Base-by-base conservation (phyloP, 805 yeast species). In the Nakazawaea ernobii region DNA sequence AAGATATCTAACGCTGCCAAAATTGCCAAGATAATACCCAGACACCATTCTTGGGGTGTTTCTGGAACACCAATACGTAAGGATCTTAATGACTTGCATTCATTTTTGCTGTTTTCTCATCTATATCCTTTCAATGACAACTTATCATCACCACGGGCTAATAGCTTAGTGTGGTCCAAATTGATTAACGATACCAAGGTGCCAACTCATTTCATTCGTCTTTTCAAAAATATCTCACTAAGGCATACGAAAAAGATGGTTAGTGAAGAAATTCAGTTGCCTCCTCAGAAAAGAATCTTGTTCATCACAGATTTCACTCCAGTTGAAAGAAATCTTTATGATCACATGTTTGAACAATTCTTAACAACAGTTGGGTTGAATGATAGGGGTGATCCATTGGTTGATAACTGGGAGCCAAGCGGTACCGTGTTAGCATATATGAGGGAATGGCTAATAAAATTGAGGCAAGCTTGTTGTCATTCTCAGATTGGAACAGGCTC, bases 21-120 rank as follows among this genome's bases (percentile, higher is more conserved):
- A 48, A 86, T 90, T 48, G 89, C 96, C 0, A 71, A 86, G 2
- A 67, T 86, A 33, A 77, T 94, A 26, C 92, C 96, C 4, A 71
- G 96, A 45, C 77, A 80, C 40, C 97, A 94, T 65, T 81, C 96
- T 0, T 94, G 98, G 98, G 97, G 96, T 13, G 97, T 91, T 0
- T 87, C 96, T 1, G 99, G 99, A 6, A 94, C 99, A 0, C 95
- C 97, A 0, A 84, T 90, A 13, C 80, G 82, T 53, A 77, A 76
- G 52, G 73, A 79, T 35, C 64, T 86, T 37, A 61, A 71, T 30
- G 97, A 92, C 62, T 69, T 91, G 42, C 79, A 76, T 39, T 84
- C 95, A 0, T 71, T 89, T 5, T 59, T 91, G 32, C 74, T 79
- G 11, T 92, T 88, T 57, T 62, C 90, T 50, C 71, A 82, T 52